Evolutionary conservation across 2,329 filamentous ascomycete genomes (phyloP).

Genomic region (Ceratocystis ficicola): DNA sequence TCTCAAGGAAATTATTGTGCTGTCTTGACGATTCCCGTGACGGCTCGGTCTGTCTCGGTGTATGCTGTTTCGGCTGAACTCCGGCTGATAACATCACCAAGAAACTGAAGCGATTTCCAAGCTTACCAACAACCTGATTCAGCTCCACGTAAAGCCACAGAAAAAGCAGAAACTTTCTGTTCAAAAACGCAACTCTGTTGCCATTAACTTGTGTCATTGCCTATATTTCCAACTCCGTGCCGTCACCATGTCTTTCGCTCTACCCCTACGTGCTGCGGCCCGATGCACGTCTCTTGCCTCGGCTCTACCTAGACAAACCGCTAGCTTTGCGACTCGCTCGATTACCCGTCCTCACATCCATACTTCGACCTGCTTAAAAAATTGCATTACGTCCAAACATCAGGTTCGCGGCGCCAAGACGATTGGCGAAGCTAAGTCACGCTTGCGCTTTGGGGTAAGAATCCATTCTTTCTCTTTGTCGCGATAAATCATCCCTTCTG

Average conservation of each 20-base stretch:
- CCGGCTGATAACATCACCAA: slow-evolving; percentile 6
- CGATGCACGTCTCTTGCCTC: neutral
- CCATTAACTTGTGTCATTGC: neutral
- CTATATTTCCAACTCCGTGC: neutral
- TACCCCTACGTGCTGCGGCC: slow-evolving; percentile 8
- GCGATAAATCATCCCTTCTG: neutral
- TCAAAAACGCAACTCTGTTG: neutral
- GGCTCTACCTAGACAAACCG: slow-evolving; percentile 9
- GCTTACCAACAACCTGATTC: neutral
- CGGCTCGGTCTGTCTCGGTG: slow-evolving; percentile 20
- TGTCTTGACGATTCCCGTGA: neutral
- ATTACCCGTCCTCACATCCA: slow-evolving; percentile 22
- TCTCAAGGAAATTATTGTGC: neutral
- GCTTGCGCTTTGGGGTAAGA: slow-evolving; percentile 44
- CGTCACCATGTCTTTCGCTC: slow-evolving; percentile 12
- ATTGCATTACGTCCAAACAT: neutral
- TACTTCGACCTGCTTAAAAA: slow-evolving; percentile 22
- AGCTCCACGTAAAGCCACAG: neutral
- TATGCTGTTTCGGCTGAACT: neutral
- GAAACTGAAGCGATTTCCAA: slow-evolving; percentile 5
- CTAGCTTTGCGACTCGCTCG: slow-evolving; percentile 19
- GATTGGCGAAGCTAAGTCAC: slow-evolving; percentile 47
- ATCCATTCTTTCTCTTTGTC: neutral
- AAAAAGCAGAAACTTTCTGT: neutral
- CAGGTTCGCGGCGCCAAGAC: slow-evolving; percentile 35